Evolutionary conservation across 2,329 filamentous ascomycete genomes (phyloP), one percentile per base, ranked within the genome.

Genomic region (Diaporthe vexans): DNA sequence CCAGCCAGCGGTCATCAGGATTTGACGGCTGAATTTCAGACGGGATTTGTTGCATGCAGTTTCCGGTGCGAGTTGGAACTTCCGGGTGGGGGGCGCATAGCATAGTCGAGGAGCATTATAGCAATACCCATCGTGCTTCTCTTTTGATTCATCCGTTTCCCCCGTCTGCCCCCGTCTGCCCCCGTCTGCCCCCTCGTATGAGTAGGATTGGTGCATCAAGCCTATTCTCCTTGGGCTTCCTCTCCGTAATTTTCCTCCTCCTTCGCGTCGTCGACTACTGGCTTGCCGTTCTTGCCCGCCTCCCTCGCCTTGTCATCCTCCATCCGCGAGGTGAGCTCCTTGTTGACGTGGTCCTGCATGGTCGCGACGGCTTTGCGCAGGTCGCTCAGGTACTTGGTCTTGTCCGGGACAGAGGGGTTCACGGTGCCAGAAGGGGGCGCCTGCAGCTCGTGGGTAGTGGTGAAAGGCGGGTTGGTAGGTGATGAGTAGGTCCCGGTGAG

Each of bases 241-340:
- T 97, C 95, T 63, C 95, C 95, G 81, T 98, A 97, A 80, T 95
- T 93, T 79, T 94, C 91, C 80, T 95, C 94, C 80, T 92, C 91
- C 76, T 89, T 88, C 15, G 82, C 86, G 75, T 92, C 90, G 75
- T 91, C 88, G 13, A 86, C 79, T 8, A 72, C 61, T 75, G 79
- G 68, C 76, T 79, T 54, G 74, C 79, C 65, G 74, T 79, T 75
- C 48, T 59, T 76, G 29, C 73, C 81, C 3, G 82, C 83, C 21
- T 86, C 87, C 19, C 85, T 84, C 11, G 83, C 84, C 80, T 92
- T 93, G 80, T 95, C 93, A 76, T 93, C 88, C 51, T 92, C 93
- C 94, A 95, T 95, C 73, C 92, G 90, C 70, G 86, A 81, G 7
- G 94, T 95, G 74, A 96, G 86, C 81, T 94, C 91, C 76, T 84